These are phyloP conservation scores for Diospyros kaki DNA, from an alignment of 148 eudicot genomes.

Conservation along the genomic window DNA sequence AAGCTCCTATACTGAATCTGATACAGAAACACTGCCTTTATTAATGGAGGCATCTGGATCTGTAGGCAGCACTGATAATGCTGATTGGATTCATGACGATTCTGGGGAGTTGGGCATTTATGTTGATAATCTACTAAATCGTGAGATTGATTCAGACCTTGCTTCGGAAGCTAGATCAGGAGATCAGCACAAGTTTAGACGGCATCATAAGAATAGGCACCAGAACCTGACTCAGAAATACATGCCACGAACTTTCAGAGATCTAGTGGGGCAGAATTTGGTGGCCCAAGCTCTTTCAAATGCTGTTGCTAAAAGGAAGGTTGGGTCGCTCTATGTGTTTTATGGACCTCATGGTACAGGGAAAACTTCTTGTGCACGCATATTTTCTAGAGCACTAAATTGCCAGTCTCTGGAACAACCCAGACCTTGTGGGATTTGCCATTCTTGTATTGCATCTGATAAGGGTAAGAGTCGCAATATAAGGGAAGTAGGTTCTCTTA, in stretches of 20 bases:
- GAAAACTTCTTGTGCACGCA: conserved; percentile 85
- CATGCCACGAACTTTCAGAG: conserved; percentile 83
- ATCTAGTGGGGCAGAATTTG: conserved; percentile 87
- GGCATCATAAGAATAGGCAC: conserved; percentile 46
- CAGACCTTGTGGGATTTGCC: conserved; percentile 85
- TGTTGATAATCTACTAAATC: conserved; percentile 68
- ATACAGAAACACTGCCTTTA: conserved; percentile 68
- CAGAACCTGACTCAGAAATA: conserved; percentile 78
- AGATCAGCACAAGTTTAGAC: conserved; percentile 35
- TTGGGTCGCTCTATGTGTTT: conserved; percentile 77
- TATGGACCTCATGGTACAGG: conserved; percentile 97
- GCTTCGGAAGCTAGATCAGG: conserved; percentile 68
- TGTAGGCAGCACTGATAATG: conserved; percentile 54
- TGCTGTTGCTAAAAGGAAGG: conserved; percentile 68
- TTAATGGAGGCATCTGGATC: conserved; percentile 71
- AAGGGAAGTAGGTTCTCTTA: conserved; percentile 70
- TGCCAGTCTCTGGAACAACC: conserved; percentile 72
- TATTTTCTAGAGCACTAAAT: conserved; percentile 87
- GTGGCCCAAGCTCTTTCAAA: conserved; percentile 87
- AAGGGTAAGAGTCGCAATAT: conserved; percentile 65
- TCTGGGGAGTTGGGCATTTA: conserved; percentile 89
- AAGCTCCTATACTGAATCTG: conserved; percentile 51
- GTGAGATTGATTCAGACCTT: conserved; percentile 67
- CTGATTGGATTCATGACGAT: conserved; percentile 86
- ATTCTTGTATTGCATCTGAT: conserved; percentile 76